Conservation (phyloP, 768 basidiomycete species). For the Boletus patriciae region DNA sequence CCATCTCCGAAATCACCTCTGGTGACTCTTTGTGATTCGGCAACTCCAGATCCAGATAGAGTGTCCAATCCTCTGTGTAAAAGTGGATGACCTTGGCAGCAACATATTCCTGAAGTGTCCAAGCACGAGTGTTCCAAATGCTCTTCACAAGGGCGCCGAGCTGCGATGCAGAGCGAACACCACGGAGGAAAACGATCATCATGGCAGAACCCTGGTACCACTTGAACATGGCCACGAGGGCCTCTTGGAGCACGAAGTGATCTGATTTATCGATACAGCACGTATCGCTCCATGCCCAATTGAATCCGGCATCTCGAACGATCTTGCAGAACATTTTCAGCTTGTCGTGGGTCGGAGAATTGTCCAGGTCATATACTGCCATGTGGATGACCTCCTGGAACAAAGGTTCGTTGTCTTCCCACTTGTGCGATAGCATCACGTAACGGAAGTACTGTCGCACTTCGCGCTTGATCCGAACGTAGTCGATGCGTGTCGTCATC, state of each 20-base stretch:
- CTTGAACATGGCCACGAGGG: too few species aligned
- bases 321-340: too few species aligned
- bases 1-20: neutral
- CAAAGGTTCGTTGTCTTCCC: constrained; percentile 1
- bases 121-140: constrained; percentile 8
- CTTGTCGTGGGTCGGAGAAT: neutral
- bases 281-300: too few species aligned
- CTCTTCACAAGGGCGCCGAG: neutral
- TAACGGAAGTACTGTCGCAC: neutral
- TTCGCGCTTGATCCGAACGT: neutral
- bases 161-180: neutral
- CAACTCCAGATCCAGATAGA: neutral
- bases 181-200: constrained; percentile 1
- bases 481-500: neutral
- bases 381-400: neutral
- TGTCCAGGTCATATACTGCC: neutral
- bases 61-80: too few species aligned
- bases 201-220: neutral
- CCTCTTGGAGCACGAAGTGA: too few species aligned
- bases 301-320: too few species aligned
- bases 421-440: constrained; percentile 6
- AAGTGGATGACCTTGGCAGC: neutral
- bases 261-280: too few species aligned
- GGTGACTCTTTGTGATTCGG: neutral
- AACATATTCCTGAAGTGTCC: neutral